These are phyloP conservation scores for Hygrophorus russula DNA, from an alignment of 768 basidiomycete species.

Conservation along the genomic window DNA sequence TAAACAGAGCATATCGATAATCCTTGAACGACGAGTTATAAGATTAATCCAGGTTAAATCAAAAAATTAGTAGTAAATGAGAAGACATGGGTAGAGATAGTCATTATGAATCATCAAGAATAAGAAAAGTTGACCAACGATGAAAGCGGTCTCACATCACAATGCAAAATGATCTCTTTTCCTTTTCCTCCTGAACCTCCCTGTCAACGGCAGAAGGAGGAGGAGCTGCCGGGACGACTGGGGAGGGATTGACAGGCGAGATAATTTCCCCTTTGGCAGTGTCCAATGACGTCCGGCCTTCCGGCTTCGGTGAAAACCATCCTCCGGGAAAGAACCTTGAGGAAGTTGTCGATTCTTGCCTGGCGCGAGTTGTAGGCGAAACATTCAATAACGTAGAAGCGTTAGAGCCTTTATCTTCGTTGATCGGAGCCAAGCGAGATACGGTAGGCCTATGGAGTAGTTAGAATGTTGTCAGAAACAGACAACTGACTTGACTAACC, in stretches of 20 bases:
- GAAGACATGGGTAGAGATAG: constrained; percentile 1
- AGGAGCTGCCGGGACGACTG: constrained; percentile 12
- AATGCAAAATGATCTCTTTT: constrained; percentile 27
- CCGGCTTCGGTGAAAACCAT: constrained; percentile 31
- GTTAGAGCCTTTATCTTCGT: constrained; percentile 8
- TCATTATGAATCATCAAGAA: not conserved
- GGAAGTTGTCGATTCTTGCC: constrained; percentile 45
- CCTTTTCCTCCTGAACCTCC: constrained; percentile 11
- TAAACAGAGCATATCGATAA: no score
- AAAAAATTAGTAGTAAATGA: constrained; percentile 2
- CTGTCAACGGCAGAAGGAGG: constrained; percentile 10
- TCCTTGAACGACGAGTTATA: no score
- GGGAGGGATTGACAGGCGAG: constrained; percentile 17
- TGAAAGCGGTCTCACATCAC: constrained; percentile 20
- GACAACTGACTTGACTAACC: not conserved
- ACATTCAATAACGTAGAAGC: constrained; percentile 3
- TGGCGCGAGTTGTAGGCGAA: constrained; percentile 21
- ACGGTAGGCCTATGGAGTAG: constrained; percentile 7
- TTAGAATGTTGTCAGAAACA: not conserved
- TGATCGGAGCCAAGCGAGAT: constrained; percentile 10
- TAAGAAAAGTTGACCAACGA: no score
- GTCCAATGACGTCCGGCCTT: constrained; percentile 37
- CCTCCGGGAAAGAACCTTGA: constrained; percentile 47
- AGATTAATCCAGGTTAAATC: no score
- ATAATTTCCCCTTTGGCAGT: constrained; percentile 39